Evolutionary conservation across 371 early-diverging fungal species (phyloP), one percentile per base, ranked within the genome.

Genomic region (Coemansia sp.): DNA sequence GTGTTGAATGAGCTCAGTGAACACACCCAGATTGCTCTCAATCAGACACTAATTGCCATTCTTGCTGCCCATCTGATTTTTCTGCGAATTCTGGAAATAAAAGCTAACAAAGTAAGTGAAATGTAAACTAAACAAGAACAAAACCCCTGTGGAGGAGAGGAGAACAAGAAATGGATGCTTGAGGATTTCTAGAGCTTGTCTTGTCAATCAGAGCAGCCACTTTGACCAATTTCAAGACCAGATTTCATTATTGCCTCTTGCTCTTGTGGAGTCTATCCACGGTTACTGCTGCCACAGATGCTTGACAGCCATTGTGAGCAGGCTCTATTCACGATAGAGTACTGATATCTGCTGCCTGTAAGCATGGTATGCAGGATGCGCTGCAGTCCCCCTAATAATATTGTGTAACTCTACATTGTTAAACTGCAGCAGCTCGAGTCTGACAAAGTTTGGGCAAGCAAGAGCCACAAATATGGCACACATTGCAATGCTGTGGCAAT

Each of bases 21-120:
- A 95, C 12, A 95, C 64, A 82, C 91, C 92, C 42, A 91, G 91
- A 84, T 93, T 94, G 65, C 91, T 91, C 69, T 93, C 94, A 62
- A 94, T 94, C 49, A 90, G 80, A 69, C 91, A 91, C 93, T 92
- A 93, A 62, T 88, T 87, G 50, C 88, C 88, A 68, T 84, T 79
- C 68, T 90, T 88, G 53, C 59, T 60, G 38, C 70, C 46, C 72
- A 72, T 72, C 50, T 47, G 24, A 24, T 24, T 24, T 24, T 24
- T 24, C 24, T 24, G 24, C 24, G 24, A 24, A 24, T 24, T 24
- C 24, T 24, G 24, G 24, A 24, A 24, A 24, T 24, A 24, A 24
- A 24, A 24, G 24, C 24, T 24, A 24, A 24, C 24, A 24, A 24
- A 24, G 24, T 1, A 1, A 24, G 24, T 24, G 2, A 24, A 24